Percentiles rank a stretch among this genome's conserved stretches.
These are phyloP conservation scores for Protostelium mycophagum DNA, from an alignment of 78 protist genomes.

Conservation along the genomic window DNA sequence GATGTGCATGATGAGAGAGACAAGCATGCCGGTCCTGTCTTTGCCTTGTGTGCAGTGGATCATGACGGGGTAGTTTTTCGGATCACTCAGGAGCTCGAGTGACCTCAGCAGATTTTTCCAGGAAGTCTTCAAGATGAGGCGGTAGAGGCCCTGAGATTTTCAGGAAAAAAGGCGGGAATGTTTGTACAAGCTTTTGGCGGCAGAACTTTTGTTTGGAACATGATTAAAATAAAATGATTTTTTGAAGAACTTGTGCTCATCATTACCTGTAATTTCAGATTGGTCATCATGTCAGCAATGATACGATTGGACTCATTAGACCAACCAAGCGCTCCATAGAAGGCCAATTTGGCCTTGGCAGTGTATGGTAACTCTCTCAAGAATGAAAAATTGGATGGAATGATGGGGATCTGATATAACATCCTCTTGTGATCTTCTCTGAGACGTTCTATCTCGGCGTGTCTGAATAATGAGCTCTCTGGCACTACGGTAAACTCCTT, in stretches of 20 bases:
- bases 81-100: not conserved
- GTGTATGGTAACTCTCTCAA: not conserved
- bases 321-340: not conserved
- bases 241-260: too few relatives aligned
- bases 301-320: not conserved
- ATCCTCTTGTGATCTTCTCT: not conserved
- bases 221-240: not conserved
- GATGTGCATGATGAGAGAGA: not conserved
- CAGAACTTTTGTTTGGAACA: not conserved
- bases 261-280: not conserved
- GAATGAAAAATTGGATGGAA: not conserved
- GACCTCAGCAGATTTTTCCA: not conserved
- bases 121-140: not conserved
- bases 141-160: not conserved
- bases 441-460: not conserved
- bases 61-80: not conserved
- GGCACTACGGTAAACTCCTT: not conserved
- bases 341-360: not conserved
- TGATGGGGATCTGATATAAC: not conserved
- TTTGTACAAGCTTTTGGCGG: too few relatives aligned
- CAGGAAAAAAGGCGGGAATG: too few relatives aligned
- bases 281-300: not conserved
- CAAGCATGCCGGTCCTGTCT: not conserved
- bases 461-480: not conserved
- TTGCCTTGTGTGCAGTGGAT: not conserved